Conservation (phyloP, 345 rosid species). For the Litchi chinensis region DNA sequence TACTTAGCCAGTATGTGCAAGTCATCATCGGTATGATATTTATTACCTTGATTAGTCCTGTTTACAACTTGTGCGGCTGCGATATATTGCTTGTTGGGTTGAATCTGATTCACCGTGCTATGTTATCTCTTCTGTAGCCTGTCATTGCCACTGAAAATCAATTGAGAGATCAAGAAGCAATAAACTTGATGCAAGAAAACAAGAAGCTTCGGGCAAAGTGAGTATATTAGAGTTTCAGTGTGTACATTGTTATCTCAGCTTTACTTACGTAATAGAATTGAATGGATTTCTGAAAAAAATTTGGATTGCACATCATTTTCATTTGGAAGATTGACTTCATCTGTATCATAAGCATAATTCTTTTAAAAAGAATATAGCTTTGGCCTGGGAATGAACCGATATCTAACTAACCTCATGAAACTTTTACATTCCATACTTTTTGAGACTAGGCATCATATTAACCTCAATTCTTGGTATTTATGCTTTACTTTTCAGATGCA, state of each 20-base stretch:
- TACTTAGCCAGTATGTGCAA: not conserved
- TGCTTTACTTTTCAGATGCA: slow-evolving; percentile 49
- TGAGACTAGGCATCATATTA: not conserved
- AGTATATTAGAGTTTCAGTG: slow-evolving; percentile 29
- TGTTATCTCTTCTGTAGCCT: slow-evolving; percentile 30
- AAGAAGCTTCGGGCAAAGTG: slow-evolving; percentile 63
- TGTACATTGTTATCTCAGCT: not conserved
- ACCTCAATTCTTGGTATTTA: not conserved
- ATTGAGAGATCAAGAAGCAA: slow-evolving; percentile 36
- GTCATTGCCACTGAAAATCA: slow-evolving; percentile 25
- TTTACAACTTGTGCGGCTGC: not conserved
- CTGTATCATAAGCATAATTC: not conserved
- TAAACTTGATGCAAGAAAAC: slow-evolving; percentile 63
- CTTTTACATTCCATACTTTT: not conserved
- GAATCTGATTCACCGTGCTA: not conserved
- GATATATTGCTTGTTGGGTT: not conserved
- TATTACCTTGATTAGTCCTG: not conserved
- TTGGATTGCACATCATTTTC: not conserved
- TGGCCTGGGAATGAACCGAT: not conserved
- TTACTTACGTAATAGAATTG: not conserved
- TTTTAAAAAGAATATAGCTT: not conserved
- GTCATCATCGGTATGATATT: not conserved
- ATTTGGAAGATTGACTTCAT: not conserved
- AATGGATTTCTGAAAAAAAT: not conserved
- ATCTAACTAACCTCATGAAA: not conserved